Conservation (phyloP, 2,329 filamentous ascomycete species). For the Westerdykella ornata region DNA sequence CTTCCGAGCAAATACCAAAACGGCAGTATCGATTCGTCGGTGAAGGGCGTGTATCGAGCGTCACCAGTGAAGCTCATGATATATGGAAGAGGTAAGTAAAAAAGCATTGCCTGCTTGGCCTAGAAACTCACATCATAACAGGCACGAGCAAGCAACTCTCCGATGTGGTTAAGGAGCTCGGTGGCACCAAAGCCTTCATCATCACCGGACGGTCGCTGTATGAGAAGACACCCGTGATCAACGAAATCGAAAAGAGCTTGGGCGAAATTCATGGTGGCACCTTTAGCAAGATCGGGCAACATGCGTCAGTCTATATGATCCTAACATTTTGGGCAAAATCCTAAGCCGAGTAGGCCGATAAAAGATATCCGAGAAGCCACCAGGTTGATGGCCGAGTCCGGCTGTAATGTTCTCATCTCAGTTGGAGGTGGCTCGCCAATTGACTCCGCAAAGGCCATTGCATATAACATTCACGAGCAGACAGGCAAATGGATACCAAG, state of each 20-base stretch:
- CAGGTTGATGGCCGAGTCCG: conserved; percentile 30
- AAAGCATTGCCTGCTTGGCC: not conserved
- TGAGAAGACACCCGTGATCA: conserved; percentile 50
- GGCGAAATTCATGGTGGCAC: conserved; percentile 47
- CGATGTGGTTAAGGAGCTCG: conserved; percentile 29
- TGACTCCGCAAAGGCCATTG: conserved; percentile 40
- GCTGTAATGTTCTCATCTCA: conserved; percentile 31
- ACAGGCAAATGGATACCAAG: conserved; percentile 35
- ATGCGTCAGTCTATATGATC: conserved; percentile 43
- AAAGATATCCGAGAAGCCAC: conserved; percentile 33
- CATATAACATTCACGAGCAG: conserved; percentile 35
- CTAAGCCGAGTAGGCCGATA: conserved; percentile 26
- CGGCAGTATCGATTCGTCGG: conserved; percentile 29
- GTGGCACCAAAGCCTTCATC: conserved; percentile 48
- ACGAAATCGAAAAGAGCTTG: conserved; percentile 46
- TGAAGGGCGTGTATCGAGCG: conserved; percentile 32
- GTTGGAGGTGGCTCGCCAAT: conserved; percentile 48
- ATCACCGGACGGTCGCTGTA: conserved; percentile 50
- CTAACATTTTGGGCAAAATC: not conserved
- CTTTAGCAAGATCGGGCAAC: conserved; percentile 50
- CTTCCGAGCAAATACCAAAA: conserved; percentile 31
- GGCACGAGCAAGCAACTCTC: conserved; percentile 30
- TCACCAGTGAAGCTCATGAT: conserved; percentile 35
- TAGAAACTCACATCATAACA: conserved; percentile 8
- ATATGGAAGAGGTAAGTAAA: conserved; percentile 28